Evolutionary conservation across 2,329 filamentous ascomycete genomes (phyloP).

Genomic region (Aspergillus unguis): DNA sequence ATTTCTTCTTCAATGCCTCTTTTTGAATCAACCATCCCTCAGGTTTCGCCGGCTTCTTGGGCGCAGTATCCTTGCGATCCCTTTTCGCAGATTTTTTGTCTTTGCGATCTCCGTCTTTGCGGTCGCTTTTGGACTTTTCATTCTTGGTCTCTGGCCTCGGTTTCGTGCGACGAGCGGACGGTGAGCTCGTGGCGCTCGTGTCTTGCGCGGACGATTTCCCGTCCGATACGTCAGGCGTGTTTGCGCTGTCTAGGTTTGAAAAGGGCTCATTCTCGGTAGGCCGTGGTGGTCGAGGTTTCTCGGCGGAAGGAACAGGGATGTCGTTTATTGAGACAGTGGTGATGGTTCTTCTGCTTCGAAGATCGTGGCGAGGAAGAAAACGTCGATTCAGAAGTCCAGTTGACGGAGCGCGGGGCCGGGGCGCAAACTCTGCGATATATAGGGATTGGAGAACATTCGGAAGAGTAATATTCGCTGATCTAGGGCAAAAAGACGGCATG

Average conservation of each 20-base stretch:
- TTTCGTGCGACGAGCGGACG: not conserved
- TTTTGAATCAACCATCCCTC: slow-evolving; percentile 75
- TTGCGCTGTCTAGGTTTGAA: not conserved
- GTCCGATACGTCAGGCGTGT: not conserved
- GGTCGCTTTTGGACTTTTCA: not conserved
- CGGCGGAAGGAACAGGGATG: not conserved
- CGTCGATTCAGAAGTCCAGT: not conserved
- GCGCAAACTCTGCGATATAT: slow-evolving; percentile 23
- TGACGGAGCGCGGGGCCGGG: slow-evolving; percentile 12
- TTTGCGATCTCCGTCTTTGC: not conserved
- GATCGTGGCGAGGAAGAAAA: slow-evolving; percentile 5
- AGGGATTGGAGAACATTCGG: slow-evolving; percentile 24
- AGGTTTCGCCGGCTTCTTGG: slow-evolving; percentile 28
- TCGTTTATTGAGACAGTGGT: slow-evolving; percentile 6
- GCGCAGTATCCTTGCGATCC: not conserved
- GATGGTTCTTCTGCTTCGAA: slow-evolving; percentile 1
- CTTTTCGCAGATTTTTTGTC: not conserved
- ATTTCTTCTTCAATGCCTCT: slow-evolving; percentile 69
- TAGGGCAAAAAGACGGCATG: slow-evolving; percentile 24
- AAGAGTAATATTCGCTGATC: slow-evolving; percentile 26
- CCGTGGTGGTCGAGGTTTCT: not conserved
- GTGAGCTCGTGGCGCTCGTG: not conserved
- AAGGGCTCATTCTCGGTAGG: not conserved
- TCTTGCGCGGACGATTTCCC: not conserved
- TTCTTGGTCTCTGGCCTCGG: not conserved